Conservation (phyloP, 140 eudicot genomes). For the Oenanthe javanica region DNA sequence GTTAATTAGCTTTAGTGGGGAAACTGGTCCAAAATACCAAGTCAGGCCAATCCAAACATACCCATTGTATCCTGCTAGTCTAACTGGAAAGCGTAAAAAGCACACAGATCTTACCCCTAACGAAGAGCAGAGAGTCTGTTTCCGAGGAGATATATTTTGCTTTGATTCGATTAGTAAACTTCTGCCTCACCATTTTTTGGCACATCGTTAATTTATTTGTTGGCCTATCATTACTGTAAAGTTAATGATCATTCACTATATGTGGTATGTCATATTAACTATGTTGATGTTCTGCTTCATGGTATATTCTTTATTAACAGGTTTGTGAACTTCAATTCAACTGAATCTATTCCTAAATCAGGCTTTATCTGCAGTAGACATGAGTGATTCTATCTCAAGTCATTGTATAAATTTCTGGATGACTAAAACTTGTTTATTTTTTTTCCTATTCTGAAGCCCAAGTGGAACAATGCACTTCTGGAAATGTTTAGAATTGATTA, state of each 20-base stretch:
- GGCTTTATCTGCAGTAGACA: background rate
- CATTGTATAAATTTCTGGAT: background rate
- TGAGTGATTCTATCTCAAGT: background rate
- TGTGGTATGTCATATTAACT: background rate
- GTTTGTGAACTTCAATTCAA: background rate
- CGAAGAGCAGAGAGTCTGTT: background rate
- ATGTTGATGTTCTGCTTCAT: conserved; percentile 4
- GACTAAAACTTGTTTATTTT: background rate
- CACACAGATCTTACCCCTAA: background rate
- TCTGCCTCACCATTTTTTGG: background rate
- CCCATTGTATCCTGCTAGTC: background rate
- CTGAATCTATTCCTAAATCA: background rate
- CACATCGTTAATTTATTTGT: background rate
- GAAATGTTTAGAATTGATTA: conserved; percentile 91
- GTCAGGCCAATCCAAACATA: background rate
- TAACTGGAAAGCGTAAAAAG: background rate
- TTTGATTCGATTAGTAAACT: background rate
- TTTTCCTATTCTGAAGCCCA: conserved; percentile 53
- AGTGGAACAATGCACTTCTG: conserved; percentile 94
- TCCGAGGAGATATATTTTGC: background rate
- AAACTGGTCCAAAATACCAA: background rate
- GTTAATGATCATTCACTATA: background rate
- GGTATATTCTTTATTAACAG: too few species aligned
- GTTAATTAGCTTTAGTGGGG: background rate
- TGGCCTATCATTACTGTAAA: background rate